Conservation (phyloP, 306 rosid species). For the Cucumis cinereus region DNA sequence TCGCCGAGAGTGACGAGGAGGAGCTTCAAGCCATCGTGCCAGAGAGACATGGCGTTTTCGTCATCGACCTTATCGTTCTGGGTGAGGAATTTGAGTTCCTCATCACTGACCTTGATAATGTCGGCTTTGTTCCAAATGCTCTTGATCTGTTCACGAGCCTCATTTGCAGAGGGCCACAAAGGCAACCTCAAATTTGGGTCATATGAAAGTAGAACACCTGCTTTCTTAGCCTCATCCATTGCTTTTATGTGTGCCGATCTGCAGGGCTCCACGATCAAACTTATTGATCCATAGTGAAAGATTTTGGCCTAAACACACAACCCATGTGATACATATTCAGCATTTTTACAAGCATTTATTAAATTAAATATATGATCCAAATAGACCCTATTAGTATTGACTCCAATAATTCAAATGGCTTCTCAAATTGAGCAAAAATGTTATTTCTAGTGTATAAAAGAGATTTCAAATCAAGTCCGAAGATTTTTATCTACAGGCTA, state of each 20-base stretch:
- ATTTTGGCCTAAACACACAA: conserved; percentile 45
- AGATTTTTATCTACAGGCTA: neutral
- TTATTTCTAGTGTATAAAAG: too few relatives aligned
- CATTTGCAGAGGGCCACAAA: conserved; percentile 62
- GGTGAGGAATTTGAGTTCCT: conserved; percentile 77
- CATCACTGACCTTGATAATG: conserved; percentile 77
- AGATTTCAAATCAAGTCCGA: neutral
- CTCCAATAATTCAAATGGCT: neutral
- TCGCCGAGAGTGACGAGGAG: conserved; percentile 95
- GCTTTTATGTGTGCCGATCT: conserved; percentile 91
- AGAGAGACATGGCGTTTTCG: conserved; percentile 56
- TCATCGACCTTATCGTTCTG: conserved; percentile 60
- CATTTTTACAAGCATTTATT: neutral
- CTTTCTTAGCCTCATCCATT: conserved; percentile 75
- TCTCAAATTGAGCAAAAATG: neutral
- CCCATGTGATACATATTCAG: neutral
- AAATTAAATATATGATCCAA: neutral
- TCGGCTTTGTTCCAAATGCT: conserved; percentile 93
- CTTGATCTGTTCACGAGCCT: conserved; percentile 71
- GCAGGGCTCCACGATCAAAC: conserved; percentile 98
- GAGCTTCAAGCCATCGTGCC: conserved; percentile 75
- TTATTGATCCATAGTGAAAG: conserved; percentile 87
- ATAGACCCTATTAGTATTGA: neutral
- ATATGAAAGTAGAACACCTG: conserved; percentile 76
- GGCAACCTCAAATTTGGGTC: conserved; percentile 81